These are phyloP conservation scores for Canavalia gladiata DNA, from an alignment of 306 rosid species.

Conservation along the genomic window DNA sequence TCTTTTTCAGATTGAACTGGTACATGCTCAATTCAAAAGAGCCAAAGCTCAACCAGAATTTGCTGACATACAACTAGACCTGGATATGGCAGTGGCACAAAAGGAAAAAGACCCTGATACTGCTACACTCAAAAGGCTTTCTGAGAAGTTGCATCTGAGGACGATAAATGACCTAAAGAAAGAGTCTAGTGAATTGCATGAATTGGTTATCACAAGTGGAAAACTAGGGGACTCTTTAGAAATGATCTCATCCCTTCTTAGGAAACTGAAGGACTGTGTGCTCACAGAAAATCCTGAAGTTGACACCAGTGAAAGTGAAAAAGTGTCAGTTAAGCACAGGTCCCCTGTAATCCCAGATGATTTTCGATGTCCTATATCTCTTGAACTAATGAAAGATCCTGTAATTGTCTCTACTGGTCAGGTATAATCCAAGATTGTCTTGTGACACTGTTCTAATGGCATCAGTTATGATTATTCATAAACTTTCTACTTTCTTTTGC, in stretches of 20 bases:
- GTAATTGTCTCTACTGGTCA: constrained; percentile 97
- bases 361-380: constrained; percentile 96
- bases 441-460: not conserved
- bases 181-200: constrained; percentile 85
- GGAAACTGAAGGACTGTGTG: constrained; percentile 72
- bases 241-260: constrained; percentile 71
- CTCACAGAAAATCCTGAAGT: constrained; percentile 66
- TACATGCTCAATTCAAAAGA: constrained; percentile 90
- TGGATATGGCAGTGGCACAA: constrained; percentile 67
- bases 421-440: constrained; percentile 60
- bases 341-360: constrained; percentile 99
- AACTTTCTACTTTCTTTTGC: constrained; percentile 51
- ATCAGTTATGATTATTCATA: constrained; percentile 25
- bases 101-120: constrained; percentile 78
- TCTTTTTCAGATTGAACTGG: constrained; percentile 83
- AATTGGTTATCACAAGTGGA: constrained; percentile 67
- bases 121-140: constrained; percentile 74
- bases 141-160: constrained; percentile 81
- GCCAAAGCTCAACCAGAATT: constrained; percentile 73
- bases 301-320: constrained; percentile 61
- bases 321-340: constrained; percentile 71
- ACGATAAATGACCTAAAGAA: constrained; percentile 79
- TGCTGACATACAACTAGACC: constrained; percentile 73
- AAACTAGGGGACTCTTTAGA: constrained; percentile 66
- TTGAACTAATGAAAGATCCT: constrained; percentile 96